These are phyloP conservation scores for Tilletiaria anomala DNA, from an alignment of 1,284 basidiomycete genomes.

Conservation along the genomic window DNA sequence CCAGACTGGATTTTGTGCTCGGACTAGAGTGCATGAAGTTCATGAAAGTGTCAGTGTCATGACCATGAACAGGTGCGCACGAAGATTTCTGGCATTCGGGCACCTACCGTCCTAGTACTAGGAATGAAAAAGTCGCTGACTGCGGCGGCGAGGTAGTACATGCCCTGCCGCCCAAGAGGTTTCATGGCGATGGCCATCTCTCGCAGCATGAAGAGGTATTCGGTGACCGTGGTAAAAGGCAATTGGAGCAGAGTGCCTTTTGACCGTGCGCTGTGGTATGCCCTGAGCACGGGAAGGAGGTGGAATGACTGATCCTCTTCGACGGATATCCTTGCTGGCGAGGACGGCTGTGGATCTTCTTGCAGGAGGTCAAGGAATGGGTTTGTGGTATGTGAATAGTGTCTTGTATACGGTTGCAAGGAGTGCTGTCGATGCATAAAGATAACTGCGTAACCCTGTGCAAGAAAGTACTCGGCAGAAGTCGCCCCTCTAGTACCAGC, in stretches of 20 bases:
- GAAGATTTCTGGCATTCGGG: no score
- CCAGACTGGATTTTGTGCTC: slow-evolving; percentile 97
- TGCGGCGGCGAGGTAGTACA: slow-evolving; percentile 95
- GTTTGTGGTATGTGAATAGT: slow-evolving; percentile 94
- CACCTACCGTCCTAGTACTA: slow-evolving; percentile 63
- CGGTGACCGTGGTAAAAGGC: slow-evolving; percentile 85
- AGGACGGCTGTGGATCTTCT: slow-evolving; percentile 7
- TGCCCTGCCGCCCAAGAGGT: slow-evolving; percentile 54
- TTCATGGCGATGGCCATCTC: slow-evolving; percentile 54
- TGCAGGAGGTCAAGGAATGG: slow-evolving; percentile 93
- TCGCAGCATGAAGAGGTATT: slow-evolving; percentile 83
- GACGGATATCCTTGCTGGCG: slow-evolving; percentile 49
- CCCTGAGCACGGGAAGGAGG: slow-evolving; percentile 58
- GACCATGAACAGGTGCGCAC: no score
- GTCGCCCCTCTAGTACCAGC: slow-evolving; percentile 94
- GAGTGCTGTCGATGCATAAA: slow-evolving; percentile 97
- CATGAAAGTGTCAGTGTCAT: no score
- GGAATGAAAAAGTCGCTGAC: slow-evolving; percentile 97
- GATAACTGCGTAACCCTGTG: slow-evolving; percentile 83
- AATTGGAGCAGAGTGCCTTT: slow-evolving; percentile 65
- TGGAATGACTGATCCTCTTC: slow-evolving; percentile 50
- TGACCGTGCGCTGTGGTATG: slow-evolving; percentile 66
- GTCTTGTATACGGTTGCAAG: slow-evolving; percentile 85
- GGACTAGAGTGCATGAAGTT: slow-evolving; percentile 52
- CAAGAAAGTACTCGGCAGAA: slow-evolving; percentile 92